Percentiles rank a stretch among this genome's conserved stretches.
Evolutionary conservation across 228 moss, liverwort and hornwort genomes (phyloP).

Genomic region (Sphagnum fallax): DNA sequence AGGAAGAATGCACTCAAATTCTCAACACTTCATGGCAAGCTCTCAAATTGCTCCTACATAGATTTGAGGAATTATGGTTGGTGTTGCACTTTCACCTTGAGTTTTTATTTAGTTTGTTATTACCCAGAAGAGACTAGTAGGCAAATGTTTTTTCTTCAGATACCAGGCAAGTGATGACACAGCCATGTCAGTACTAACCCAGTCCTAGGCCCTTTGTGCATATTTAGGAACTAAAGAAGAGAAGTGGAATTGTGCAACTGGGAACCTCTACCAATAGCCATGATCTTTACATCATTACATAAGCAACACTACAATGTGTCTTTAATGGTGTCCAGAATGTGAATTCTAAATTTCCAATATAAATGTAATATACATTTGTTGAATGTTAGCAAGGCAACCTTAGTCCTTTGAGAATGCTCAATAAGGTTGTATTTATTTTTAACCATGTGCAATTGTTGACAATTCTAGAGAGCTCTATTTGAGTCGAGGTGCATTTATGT

Average conservation of each 20-base stretch:
- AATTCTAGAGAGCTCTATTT: conserved; percentile 67
- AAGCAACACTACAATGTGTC: too few species aligned
- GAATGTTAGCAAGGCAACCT: too few species aligned
- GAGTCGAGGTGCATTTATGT: conserved; percentile 89
- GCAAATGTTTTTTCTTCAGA: conserved; percentile 70
- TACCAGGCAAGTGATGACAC: conserved; percentile 52
- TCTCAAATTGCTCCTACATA: conserved; percentile 94
- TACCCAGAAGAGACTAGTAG: too few species aligned
- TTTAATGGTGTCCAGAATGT: too few species aligned
- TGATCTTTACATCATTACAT: background rate
- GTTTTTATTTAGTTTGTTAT: too few species aligned
- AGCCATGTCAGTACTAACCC: too few species aligned
- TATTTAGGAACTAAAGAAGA: too few species aligned
- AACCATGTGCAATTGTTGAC: background rate
- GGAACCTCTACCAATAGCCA: background rate
- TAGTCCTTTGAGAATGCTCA: too few species aligned
- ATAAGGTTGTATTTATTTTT: background rate
- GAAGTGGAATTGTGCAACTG: background rate
- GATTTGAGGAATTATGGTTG: conserved; percentile 76
- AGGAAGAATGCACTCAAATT: conserved; percentile 90
- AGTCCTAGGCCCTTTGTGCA: too few species aligned
- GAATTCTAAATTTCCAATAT: too few species aligned
- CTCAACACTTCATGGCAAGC: conserved; percentile 97
- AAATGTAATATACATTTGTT: too few species aligned
- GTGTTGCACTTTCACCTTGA: too few species aligned